These are phyloP conservation scores for Pyrus pyrifolia DNA, from an alignment of 306 rosid species.

Conservation along the genomic window DNA sequence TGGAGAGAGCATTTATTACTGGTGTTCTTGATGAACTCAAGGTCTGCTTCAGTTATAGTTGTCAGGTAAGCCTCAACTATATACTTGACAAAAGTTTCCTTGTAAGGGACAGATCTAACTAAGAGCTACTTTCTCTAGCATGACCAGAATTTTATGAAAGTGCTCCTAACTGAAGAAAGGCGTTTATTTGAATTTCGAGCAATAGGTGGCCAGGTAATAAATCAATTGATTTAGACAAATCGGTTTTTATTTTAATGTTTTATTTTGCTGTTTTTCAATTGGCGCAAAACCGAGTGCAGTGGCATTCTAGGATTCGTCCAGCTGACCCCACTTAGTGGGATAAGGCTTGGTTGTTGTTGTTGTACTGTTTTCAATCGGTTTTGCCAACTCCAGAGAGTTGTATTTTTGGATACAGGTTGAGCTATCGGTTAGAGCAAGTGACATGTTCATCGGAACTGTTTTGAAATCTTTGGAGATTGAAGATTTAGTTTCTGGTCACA, in stretches of 20 bases:
- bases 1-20: conserved; percentile 68
- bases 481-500: conserved; percentile 61
- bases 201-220: conserved; percentile 86
- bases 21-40: conserved; percentile 94
- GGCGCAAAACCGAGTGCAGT: rapidly evolving
- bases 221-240: neutral
- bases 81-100: neutral
- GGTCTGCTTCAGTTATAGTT: conserved; percentile 71
- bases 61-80: conserved; percentile 47
- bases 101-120: conserved; percentile 16
- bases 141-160: conserved; percentile 58
- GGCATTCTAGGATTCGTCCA: no score
- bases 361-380: neutral
- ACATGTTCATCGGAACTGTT: conserved; percentile 80
- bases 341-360: neutral
- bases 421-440: conserved; percentile 61
- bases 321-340: no score
- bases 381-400: conserved; percentile 20
- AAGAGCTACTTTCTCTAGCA: conserved; percentile 39
- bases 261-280: neutral
- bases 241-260: neutral
- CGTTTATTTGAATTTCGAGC: conserved; percentile 88
- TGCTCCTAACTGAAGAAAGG: conserved; percentile 73
- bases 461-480: conserved; percentile 92
- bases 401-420: conserved; percentile 62